Base-by-base conservation (phyloP, 495 filamentous ascomycete species). In the Xylaria flabelliformis region DNA sequence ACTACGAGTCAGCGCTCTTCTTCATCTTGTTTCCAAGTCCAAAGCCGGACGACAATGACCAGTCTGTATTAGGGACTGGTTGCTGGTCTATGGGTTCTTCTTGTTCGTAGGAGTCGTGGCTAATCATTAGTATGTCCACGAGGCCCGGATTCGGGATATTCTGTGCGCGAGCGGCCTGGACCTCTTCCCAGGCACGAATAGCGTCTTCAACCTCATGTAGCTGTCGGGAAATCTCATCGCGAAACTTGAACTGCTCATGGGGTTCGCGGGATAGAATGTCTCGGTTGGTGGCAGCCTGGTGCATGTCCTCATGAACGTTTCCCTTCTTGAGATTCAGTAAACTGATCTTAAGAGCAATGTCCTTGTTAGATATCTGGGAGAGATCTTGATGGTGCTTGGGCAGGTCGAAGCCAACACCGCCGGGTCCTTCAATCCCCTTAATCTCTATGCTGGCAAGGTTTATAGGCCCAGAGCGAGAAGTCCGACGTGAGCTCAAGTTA, bases 281-380 rank as follows among this genome's bases (percentile, higher is more conserved):
- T 29, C 29, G 70, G 53, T 41, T 67, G 29, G 62, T 72, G 24
- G 70, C 70, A 15, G 63, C 62, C 48, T 59, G 50, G 19, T 67
- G 63, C 51, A 72, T 67, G 13, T 66, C 63, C 46, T 72, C 70
- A 9, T 72, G 70, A n/a, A 72, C 39, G 29, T 26, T 67, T 29
- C 70, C 70, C 41, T 72, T 72, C 13, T 67, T 39, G 51, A 72
- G 51, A 55, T 72, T 51, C 19, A 72, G 70, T n/a, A 67, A n/a
- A 42, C 70, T 53, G 26, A 72, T 72, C 63, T 72, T 72, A 41
- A 39, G 50, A 34, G 53, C 70, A 4, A 67, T 67, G 3, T 62
- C 70, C 29, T 12, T 36, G 41, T 67, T 72, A 0, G 70, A 72
- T 44, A 72, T 58, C 9, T 34, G 41, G 19, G 70, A 34, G 29